Percentiles rank a stretch among this genome's conserved stretches.
Evolutionary conservation across 305 asterid genomes (phyloP).

Genomic region (Caryopteris hybrid): DNA sequence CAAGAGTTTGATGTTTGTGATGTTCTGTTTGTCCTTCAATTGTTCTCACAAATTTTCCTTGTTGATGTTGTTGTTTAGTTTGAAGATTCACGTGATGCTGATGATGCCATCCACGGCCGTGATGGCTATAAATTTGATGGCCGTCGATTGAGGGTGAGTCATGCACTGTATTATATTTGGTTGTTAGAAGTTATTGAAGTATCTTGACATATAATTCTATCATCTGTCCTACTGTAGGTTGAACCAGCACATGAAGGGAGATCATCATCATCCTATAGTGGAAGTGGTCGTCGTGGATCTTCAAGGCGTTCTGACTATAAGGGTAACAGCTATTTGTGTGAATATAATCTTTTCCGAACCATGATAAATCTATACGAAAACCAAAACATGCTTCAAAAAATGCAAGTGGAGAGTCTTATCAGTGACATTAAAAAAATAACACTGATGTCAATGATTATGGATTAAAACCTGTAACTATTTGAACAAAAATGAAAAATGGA

Average conservation of each 20-base stretch:
- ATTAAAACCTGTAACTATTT: too few relatives aligned
- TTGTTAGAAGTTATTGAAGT: neutral
- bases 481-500: too few relatives aligned
- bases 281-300: neutral
- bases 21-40: neutral
- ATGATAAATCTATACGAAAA: neutral
- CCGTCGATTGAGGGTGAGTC: slow-evolving; percentile 11
- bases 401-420: too few relatives aligned
- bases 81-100: slow-evolving; percentile 12
- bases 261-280: neutral
- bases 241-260: neutral
- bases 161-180: neutral
- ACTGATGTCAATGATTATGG: too few relatives aligned
- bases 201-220: neutral
- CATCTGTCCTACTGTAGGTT: neutral
- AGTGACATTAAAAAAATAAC: too few relatives aligned
- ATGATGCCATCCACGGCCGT: slow-evolving; percentile 14
- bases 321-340: neutral
- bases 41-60: neutral
- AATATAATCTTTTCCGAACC: neutral
- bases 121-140: slow-evolving; percentile 18
- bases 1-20: neutral
- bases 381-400: neutral
- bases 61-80: neutral
- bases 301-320: neutral